These are phyloP conservation scores for Aspergillus transmontanensis DNA, from an alignment of 2,329 filamentous ascomycete genomes.

Conservation along the genomic window DNA sequence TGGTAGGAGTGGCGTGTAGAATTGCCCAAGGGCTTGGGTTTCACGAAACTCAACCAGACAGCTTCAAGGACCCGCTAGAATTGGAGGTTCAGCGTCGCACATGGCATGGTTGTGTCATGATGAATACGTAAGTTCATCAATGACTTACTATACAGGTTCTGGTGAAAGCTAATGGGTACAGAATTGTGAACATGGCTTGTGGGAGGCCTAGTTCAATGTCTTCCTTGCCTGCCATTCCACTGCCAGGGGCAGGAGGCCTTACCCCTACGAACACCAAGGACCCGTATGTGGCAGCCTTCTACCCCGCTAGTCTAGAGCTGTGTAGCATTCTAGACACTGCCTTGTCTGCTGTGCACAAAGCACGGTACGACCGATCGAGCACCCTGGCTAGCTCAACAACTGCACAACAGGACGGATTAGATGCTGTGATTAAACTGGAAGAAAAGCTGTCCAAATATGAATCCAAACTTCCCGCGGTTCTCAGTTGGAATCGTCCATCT, in stretches of 20 bases:
- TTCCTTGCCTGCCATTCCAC: conserved; percentile 28
- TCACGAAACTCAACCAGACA: conserved; percentile 32
- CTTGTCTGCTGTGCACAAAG: conserved; percentile 37
- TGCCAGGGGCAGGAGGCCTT: conserved; percentile 19
- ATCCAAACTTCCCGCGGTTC: conserved; percentile 23
- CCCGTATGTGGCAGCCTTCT: conserved; percentile 29
- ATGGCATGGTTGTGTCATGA: conserved; percentile 45
- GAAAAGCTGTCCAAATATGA: conserved; percentile 28
- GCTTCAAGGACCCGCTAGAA: conserved; percentile 32
- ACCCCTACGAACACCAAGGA: conserved; percentile 14
- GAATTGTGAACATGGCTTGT: conserved; percentile 44
- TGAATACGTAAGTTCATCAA: conserved; percentile 38
- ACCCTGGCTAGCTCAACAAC: conserved; percentile 8
- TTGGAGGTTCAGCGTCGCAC: conserved; percentile 40
- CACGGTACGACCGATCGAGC: conserved; percentile 27
- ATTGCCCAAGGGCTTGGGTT: conserved; percentile 47
- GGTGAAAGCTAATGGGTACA: conserved; percentile 13
- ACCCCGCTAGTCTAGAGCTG: conserved; percentile 29
- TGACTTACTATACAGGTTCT: background rate
- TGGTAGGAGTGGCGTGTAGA: conserved; percentile 46
- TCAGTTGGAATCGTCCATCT: conserved; percentile 26
- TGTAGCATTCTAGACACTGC: conserved; percentile 37
- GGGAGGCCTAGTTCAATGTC: conserved; percentile 38
- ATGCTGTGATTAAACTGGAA: conserved; percentile 33
- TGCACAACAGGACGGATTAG: conserved; percentile 22